Conservation (phyloP, 345 rosid genomes). For the Salix dunnii region DNA sequence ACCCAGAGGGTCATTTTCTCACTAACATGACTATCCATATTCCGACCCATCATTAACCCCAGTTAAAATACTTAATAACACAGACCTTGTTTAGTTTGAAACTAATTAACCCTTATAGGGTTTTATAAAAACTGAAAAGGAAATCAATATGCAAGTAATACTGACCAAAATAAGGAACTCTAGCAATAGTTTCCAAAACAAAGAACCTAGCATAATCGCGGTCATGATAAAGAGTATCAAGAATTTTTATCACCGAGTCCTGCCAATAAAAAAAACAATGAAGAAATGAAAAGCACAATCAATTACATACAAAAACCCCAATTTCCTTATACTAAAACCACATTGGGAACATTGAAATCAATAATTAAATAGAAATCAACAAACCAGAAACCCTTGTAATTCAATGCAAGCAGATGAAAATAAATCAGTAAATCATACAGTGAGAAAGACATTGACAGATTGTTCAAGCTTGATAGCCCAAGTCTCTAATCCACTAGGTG, state of each 20-base stretch:
- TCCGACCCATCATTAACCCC: not conserved
- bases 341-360: not conserved
- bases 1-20: not conserved
- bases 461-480: conserved; percentile 75
- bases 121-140: not conserved
- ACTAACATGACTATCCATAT: not conserved
- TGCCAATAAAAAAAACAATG: conserved; percentile 24
- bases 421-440: conserved; percentile 34
- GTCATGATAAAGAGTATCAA: conserved; percentile 73
- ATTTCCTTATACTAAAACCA: not conserved
- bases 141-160: conserved; percentile 1
- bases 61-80: not conserved
- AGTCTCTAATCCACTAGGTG: conserved; percentile 39
- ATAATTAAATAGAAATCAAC: not conserved
- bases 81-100: not conserved
- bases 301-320: not conserved
- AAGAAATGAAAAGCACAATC: not conserved
- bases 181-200: conserved; percentile 92
- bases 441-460: conserved; percentile 72
- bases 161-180: conserved; percentile 97
- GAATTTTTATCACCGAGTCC: conserved; percentile 89
- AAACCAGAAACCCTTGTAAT: not conserved
- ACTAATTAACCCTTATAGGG: not conserved
- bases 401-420: not conserved
- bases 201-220: conserved; percentile 85